phyloP scores from a whole-genome alignment of 805 yeast genomes.

The Hanseniaspora thailandica region DNA sequence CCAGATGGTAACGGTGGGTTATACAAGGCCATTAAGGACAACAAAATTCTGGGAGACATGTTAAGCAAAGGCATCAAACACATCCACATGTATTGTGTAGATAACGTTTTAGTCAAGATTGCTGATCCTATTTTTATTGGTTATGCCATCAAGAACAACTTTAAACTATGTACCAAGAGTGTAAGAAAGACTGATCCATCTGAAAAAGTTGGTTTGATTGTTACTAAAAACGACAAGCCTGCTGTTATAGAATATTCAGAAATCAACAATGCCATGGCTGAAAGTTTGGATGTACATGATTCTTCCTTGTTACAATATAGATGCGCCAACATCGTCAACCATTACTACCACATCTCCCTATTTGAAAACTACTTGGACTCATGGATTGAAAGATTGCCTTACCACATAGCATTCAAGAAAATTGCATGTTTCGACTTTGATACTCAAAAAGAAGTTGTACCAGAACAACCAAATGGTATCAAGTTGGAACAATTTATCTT shows the following conservation, averaged over 20 bases:
- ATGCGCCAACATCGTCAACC: constrained; percentile 96
- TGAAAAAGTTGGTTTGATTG: constrained; percentile 89
- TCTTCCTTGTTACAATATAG: constrained; percentile 55
- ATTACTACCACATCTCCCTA: constrained; percentile 78
- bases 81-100: constrained; percentile 94
- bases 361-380: constrained; percentile 45
- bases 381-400: constrained; percentile 74
- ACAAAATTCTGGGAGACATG: constrained; percentile 60
- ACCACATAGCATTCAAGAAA: constrained; percentile 88
- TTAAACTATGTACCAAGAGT: constrained; percentile 79
- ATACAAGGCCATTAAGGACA: constrained; percentile 64
- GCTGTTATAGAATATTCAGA: constrained; percentile 94
- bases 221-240: constrained; percentile 53
- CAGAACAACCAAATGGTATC: constrained; percentile 76
- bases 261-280: constrained; percentile 62
- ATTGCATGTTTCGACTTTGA: constrained; percentile 47
- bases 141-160: constrained; percentile 55
- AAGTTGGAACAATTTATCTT: constrained; percentile 94
- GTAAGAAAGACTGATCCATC: constrained; percentile 81
- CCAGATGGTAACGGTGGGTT: constrained; percentile 99
- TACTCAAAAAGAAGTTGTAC: constrained; percentile 38
- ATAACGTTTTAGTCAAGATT: constrained; percentile 78
- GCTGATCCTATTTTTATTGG: constrained; percentile 87
- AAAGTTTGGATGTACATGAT: constrained; percentile 43
- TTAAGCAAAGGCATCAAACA: constrained; percentile 61